Evolutionary conservation across 352 stramenopile genomes (phyloP).

Genomic region (Pythium utonaiense): DNA sequence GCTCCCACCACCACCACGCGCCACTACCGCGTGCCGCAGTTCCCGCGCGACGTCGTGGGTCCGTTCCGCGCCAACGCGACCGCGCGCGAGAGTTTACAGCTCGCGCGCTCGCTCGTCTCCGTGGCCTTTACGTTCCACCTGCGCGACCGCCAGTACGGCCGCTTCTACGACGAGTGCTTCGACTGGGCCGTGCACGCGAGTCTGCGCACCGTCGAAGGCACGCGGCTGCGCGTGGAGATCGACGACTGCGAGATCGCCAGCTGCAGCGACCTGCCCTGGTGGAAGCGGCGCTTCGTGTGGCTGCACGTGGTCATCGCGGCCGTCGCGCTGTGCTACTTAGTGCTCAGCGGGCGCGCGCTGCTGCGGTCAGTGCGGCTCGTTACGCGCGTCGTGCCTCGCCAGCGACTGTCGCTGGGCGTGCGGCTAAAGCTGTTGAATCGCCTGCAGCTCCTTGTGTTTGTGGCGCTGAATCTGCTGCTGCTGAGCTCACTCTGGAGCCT

Average conservation of each 20-base stretch:
- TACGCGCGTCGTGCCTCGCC: constrained; percentile 1
- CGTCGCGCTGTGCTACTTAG: constrained; percentile 54
- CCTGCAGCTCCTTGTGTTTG: constrained; percentile 62
- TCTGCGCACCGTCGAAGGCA: constrained; percentile 42
- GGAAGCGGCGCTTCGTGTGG: constrained; percentile 70
- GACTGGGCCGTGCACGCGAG: constrained; percentile 68
- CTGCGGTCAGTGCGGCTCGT: constrained; percentile 41
- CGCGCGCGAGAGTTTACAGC: constrained; percentile 30
- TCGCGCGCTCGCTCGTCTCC: constrained; percentile 44
- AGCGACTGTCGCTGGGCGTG: constrained; percentile 39
- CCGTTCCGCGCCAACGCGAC: constrained; percentile 53
- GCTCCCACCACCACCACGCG: constrained; percentile 17
- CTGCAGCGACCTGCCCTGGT: constrained; percentile 46
- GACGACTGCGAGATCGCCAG: constrained; percentile 57
- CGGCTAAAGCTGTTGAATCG: constrained; percentile 67
- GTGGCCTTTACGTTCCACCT: constrained; percentile 57
- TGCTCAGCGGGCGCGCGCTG: constrained; percentile 55
- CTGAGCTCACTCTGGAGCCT: constrained; percentile 72
- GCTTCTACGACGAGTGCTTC: constrained; percentile 83
- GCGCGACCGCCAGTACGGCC: constrained; percentile 66
- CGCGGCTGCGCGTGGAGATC: constrained; percentile 48
- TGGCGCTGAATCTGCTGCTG: constrained; percentile 50
- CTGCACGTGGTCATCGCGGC: constrained; percentile 57
- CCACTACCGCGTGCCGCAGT: constrained; percentile 42
- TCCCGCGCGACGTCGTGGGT: constrained; percentile 32